Percentiles rank a stretch among this genome's conserved stretches.
Evolutionary conservation across 352 stramenopile species (phyloP).

Genomic region (Phytophthora quininea): DNA sequence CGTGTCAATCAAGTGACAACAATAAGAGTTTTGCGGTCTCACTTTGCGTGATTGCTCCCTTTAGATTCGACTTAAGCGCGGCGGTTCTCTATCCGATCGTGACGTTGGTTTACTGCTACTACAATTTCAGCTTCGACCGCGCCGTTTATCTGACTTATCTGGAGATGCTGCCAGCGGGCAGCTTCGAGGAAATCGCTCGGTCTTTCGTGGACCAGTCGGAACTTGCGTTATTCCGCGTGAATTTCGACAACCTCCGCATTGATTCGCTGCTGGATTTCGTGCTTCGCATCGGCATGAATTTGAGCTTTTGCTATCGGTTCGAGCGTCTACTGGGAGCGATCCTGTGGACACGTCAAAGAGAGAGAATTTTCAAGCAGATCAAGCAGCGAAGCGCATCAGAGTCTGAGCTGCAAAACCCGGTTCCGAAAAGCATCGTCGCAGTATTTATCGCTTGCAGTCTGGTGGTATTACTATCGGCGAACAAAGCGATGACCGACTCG

Average conservation of each 20-base stretch:
- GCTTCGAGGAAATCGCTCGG: conserved; percentile 38
- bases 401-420: conserved; percentile 2
- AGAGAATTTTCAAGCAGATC: conserved; percentile 5
- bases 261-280: conserved; percentile 26
- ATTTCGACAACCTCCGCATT: conserved; percentile 38
- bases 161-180: conserved; percentile 17
- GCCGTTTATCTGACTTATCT: conserved; percentile 29
- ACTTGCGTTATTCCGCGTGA: conserved; percentile 35
- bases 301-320: conserved; percentile 34
- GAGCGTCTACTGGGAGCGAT: conserved; percentile 16
- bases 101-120: conserved; percentile 34
- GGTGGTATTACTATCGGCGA: conserved; percentile 19
- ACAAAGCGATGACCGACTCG: conserved; percentile 22
- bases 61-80: conserved; percentile 36
- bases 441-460: conserved; percentile 22
- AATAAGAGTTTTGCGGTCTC: background rate
- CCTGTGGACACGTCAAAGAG: conserved; percentile 16
- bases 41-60: background rate
- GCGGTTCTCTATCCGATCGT: conserved; percentile 37
- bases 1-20: background rate
- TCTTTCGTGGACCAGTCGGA: conserved; percentile 38
- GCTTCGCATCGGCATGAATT: conserved; percentile 33
- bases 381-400: background rate
- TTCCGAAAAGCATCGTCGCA: conserved; percentile 24
- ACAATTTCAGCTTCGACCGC: conserved; percentile 41